Conservation (phyloP, 2,329 filamentous ascomycete species). For the Colletotrichum eremochloae region DNA sequence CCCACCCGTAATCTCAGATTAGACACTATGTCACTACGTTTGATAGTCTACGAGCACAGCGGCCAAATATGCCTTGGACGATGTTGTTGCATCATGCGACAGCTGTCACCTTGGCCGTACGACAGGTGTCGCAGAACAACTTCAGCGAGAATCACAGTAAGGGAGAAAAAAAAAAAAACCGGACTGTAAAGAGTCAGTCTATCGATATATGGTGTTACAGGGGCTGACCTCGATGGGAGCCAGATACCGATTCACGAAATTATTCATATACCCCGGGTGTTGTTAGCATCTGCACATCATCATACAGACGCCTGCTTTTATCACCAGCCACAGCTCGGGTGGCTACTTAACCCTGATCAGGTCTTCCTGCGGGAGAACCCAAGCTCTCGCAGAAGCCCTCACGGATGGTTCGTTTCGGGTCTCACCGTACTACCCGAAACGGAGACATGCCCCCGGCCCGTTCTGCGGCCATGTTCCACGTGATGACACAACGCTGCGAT, state of each 20-base stretch:
- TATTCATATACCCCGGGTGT: not conserved
- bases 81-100: too few species aligned
- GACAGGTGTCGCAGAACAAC: too few species aligned
- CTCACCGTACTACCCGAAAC: conserved; percentile 29
- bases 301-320: too few species aligned
- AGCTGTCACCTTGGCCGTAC: too few species aligned
- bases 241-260: not conserved
- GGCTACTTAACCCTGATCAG: not conserved
- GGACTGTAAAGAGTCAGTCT: not conserved
- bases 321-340: not conserved
- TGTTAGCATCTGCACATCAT: not conserved
- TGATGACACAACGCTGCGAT: conserved; percentile 34
- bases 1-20: not conserved
- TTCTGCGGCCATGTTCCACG: conserved; percentile 39
- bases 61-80: too few species aligned
- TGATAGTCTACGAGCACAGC: too few species aligned
- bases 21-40: too few species aligned
- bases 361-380: not conserved
- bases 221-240: not conserved
- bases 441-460: conserved; percentile 18
- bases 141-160: too few species aligned
- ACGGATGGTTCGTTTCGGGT: conserved; percentile 11
- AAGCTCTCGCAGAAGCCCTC: conserved; percentile 16
- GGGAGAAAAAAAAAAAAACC: not conserved
- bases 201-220: not conserved